Conservation (phyloP, 1,284 basidiomycete species). For the Cutaneotrichosporon sp. region DNA sequence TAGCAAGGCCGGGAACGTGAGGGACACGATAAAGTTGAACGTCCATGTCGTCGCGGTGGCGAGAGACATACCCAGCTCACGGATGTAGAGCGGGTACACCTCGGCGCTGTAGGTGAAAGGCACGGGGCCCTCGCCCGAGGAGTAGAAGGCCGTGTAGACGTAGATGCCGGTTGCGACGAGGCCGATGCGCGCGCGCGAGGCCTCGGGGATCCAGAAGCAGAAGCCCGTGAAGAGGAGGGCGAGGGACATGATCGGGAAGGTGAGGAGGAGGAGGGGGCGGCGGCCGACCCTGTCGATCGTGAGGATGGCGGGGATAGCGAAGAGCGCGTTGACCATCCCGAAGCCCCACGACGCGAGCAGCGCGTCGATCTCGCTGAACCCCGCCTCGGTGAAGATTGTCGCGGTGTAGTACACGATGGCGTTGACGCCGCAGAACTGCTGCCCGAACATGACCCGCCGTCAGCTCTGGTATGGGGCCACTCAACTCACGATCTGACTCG, state of each 20-base stretch:
- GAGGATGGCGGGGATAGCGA: conserved; percentile 35
- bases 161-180: conserved; percentile 48
- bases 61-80: conserved; percentile 60
- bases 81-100: conserved; percentile 56
- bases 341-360: conserved; percentile 66
- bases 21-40: conserved; percentile 58
- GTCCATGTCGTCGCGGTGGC: conserved; percentile 29
- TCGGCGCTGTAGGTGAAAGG: conserved; percentile 59
- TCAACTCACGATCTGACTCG: conserved; percentile 60
- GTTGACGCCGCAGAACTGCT: conserved; percentile 46
- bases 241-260: conserved; percentile 58
- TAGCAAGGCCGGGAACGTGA: conserved; percentile 69
- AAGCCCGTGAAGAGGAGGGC: conserved; percentile 52
- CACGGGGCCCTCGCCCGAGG: conserved; percentile 70
- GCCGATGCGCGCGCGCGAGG: conserved; percentile 23
- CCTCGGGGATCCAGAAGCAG: conserved; percentile 32
- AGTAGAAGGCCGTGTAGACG: conserved; percentile 28
- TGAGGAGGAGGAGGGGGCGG: conserved; percentile 65
- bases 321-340: conserved; percentile 53
- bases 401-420: conserved; percentile 54
- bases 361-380: conserved; percentile 38
- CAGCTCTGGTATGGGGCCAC: no score
- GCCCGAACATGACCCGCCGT: conserved; percentile 69
- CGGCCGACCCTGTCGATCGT: conserved; percentile 61
- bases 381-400: conserved; percentile 64